phyloP scores from a whole-genome alignment of 352 stramenopile genomes.

The Halophytophthora batemanensis region DNA sequence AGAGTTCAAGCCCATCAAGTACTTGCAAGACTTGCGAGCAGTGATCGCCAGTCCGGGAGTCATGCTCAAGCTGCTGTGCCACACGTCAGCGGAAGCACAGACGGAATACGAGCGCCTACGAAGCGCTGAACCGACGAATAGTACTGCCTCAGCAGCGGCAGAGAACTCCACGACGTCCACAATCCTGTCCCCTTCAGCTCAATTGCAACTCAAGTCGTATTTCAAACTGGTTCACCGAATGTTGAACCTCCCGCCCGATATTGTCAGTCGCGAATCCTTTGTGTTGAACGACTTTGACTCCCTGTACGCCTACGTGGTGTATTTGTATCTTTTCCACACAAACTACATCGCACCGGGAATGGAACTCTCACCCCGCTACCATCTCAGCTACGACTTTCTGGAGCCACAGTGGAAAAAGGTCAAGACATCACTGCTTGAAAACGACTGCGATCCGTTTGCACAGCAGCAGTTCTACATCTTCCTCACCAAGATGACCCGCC shows the following conservation, averaged over 20 bases:
- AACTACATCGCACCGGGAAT: slow-evolving; percentile 56
- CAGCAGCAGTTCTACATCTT: slow-evolving; percentile 80
- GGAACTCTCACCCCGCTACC: slow-evolving; percentile 40
- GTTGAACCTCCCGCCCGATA: slow-evolving; percentile 54
- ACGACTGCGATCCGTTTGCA: slow-evolving; percentile 60
- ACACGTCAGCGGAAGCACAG: slow-evolving; percentile 48
- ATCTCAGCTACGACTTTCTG: slow-evolving; percentile 58
- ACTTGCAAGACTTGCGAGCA: slow-evolving; percentile 50
- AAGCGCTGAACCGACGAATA: slow-evolving; percentile 31
- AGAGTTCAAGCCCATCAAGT: slow-evolving; percentile 61
- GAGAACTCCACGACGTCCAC: slow-evolving; percentile 59
- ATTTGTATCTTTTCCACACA: slow-evolving; percentile 60
- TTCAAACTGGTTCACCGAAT: slow-evolving; percentile 58
- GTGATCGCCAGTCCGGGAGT: slow-evolving; percentile 54
- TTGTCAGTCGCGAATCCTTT: slow-evolving; percentile 67
- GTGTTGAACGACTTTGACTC: slow-evolving; percentile 74
- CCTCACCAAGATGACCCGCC: slow-evolving; percentile 58
- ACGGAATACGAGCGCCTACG: slow-evolving; percentile 50
- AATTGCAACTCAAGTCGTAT: slow-evolving; percentile 67
- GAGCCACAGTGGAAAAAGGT: slow-evolving; percentile 67
- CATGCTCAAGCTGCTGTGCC: slow-evolving; percentile 75
- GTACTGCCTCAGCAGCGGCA: slow-evolving; percentile 18
- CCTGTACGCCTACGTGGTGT: slow-evolving; percentile 61
- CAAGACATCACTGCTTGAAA: slow-evolving; percentile 48
- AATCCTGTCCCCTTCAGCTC: slow-evolving; percentile 43